Evolutionary conservation across 1,139 yeast genomes (phyloP), one percentile per base, ranked within the genome.

Genomic region (Blastobotrys aristatus): DNA sequence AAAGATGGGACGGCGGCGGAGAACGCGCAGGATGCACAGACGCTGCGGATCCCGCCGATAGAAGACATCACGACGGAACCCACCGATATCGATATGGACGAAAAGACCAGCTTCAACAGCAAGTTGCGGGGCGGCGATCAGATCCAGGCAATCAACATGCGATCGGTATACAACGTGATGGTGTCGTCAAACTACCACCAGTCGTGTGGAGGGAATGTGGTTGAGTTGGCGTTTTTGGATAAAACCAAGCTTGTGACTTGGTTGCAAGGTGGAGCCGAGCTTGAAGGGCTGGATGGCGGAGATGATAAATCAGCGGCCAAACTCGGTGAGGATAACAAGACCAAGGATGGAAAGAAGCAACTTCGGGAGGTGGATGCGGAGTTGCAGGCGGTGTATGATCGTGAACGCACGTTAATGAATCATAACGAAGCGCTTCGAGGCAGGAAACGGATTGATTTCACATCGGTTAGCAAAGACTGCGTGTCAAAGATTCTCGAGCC

Each of bases 381-480:
- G 46, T 63, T 85, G 54, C 74, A 71, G 24, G 70, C 79, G 46
- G 75, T 84, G 6, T 63, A 75, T 48, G 64, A 70, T 24, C 74
- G 77, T 55, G 97, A 89, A 67, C 73, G 85, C 50, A 79, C 77
- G 37, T 69, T 88, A 27, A 69, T 82, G 44, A 87, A 89, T 65
- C 96, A 88, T 63, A 86, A 87, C 63, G 79, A 84, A 14, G 82
- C 83, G 1, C 74, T 90, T 53, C 79, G 92, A 58, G 97, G 97
- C 1, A 66, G 78, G 18, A 89, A 89, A 52, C 54, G 48, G 14
- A 59, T 84, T 34, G 88, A 86, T 62, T 88, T 88, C 64, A 74
- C 82, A 17, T 80, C 80, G 57, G 80, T 87, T 53, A 80, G 85
- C 13, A 77, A 82, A 49, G 94, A 86, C 56, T 74, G 80, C 52